These are phyloP conservation scores for Suillus hirtellus DNA, from an alignment of 768 basidiomycete species.

Conservation along the genomic window DNA sequence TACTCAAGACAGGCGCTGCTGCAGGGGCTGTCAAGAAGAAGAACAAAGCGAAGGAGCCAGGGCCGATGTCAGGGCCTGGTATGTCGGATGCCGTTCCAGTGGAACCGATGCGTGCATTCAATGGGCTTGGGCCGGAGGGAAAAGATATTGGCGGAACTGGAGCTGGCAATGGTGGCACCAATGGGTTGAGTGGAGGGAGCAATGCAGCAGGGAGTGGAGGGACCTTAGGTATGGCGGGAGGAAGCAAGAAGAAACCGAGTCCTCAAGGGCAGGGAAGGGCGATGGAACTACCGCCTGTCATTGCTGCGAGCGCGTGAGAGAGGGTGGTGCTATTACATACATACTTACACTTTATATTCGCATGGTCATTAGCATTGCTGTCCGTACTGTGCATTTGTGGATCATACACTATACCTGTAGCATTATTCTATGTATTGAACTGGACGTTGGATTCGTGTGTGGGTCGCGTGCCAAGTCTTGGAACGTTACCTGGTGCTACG, in stretches of 20 bases:
- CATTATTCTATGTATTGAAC: constrained; percentile 24
- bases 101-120: constrained; percentile 21
- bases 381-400: constrained; percentile 4
- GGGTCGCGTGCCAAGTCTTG: neutral
- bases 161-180: neutral
- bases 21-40: constrained; percentile 65
- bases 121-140: constrained; percentile 18
- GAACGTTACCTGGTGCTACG: neutral
- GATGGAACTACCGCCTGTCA: constrained; percentile 35
- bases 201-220: constrained; percentile 17
- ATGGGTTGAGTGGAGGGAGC: constrained; percentile 12
- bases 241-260: constrained; percentile 12
- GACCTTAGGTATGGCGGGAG: constrained; percentile 10
- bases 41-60: constrained; percentile 26
- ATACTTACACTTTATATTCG: constrained; percentile 12
- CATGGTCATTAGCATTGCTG: constrained; percentile 6
- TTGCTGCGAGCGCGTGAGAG: constrained; percentile 35
- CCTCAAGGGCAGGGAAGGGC: constrained; percentile 27
- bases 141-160: constrained; percentile 11
- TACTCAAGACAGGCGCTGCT: constrained; percentile 51
- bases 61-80: constrained; percentile 23
- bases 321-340: constrained; percentile 5
- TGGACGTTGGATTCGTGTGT: neutral
- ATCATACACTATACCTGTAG: constrained; percentile 36
- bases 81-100: constrained; percentile 22